Evolutionary conservation across 495 filamentous ascomycete genomes (phyloP).

Genomic region (Annulohypoxylon bovei): DNA sequence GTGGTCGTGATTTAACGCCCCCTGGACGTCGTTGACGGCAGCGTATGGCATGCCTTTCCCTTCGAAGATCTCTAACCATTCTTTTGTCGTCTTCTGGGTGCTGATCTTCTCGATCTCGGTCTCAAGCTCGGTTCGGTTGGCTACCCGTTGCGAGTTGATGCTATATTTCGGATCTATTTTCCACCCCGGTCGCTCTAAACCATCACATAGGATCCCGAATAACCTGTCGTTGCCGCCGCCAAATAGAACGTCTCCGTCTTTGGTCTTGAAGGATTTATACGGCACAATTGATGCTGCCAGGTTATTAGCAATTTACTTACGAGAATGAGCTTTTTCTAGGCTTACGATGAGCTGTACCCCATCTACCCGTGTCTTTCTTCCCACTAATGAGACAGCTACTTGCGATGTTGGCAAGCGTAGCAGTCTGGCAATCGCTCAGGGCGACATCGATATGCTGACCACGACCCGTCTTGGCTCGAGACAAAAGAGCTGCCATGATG

Average conservation of each 20-base stretch:
- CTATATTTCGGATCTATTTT: conserved; percentile 76
- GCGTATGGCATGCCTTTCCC: conserved; percentile 94
- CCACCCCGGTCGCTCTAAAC: conserved; percentile 82
- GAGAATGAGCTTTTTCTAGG: conserved; percentile 10
- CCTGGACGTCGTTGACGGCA: conserved; percentile 90
- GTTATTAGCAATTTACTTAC: conserved; percentile 32
- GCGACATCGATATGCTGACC: conserved; percentile 95
- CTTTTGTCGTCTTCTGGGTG: conserved; percentile 78
- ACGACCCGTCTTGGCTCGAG: conserved; percentile 61
- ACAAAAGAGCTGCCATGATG: conserved; percentile 92
- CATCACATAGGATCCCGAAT: conserved; percentile 85
- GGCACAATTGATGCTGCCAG: conserved; percentile 88
- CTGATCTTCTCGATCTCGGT: conserved; percentile 78
- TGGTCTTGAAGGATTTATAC: conserved; percentile 91
- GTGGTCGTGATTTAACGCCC: conserved; percentile 84
- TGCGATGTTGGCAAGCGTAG: conserved; percentile 90
- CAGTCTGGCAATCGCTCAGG: conserved; percentile 93
- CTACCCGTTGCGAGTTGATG: conserved; percentile 84
- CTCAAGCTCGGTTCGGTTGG: conserved; percentile 80
- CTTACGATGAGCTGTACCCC: conserved; percentile 96
- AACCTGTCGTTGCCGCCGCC: conserved; percentile 94
- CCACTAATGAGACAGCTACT: conserved; percentile 92
- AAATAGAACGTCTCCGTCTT: conserved; percentile 89
- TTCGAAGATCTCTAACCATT: conserved; percentile 90
- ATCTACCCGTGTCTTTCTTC: conserved; percentile 84